A percentile compares a stretch with the other conserved stretches of the same genome.
These are phyloP conservation scores for Neurospora sp. DNA, from an alignment of 495 filamentous ascomycete species.

Conservation along the genomic window DNA sequence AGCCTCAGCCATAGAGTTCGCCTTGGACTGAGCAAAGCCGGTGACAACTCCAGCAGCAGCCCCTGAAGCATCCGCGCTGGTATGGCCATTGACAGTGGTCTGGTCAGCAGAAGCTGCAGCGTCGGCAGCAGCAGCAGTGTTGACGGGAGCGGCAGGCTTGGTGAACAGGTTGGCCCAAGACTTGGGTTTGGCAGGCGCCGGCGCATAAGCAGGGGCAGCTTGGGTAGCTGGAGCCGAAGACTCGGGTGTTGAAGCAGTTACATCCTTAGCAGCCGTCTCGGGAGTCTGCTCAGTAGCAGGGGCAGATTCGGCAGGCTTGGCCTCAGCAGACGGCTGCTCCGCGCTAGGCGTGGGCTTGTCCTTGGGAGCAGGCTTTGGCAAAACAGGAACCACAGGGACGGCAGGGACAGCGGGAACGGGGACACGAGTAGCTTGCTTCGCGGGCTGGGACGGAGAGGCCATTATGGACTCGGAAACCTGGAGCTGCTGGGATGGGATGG, in stretches of 20 bases:
- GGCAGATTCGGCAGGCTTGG: slow-evolving; percentile 12
- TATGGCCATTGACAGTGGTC: slow-evolving; percentile 9
- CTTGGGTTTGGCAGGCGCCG: slow-evolving; percentile 47
- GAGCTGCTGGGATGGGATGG: slow-evolving; percentile 45
- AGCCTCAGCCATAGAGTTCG: slow-evolving; percentile 60
- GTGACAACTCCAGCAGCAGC: slow-evolving; percentile 13
- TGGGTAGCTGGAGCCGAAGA: slow-evolving; percentile 21
- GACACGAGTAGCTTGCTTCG: slow-evolving; percentile 39
- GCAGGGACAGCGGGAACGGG: slow-evolving; percentile 56
- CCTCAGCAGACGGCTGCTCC: slow-evolving; percentile 15
- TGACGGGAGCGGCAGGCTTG: slow-evolving; percentile 33
- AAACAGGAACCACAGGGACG: slow-evolving; percentile 54
- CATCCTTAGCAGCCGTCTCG: slow-evolving; percentile 16
- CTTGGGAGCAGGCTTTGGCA: slow-evolving; percentile 44
- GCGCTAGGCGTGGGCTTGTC: slow-evolving; percentile 31
- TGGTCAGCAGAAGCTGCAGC: slow-evolving; percentile 14
- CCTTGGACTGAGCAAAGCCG: slow-evolving; percentile 44
- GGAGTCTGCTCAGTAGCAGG: slow-evolving; percentile 25
- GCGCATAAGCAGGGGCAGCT: slow-evolving; percentile 26
- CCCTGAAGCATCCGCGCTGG: slow-evolving; percentile 7
- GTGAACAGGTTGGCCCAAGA: slow-evolving; percentile 72
- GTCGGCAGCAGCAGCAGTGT: slow-evolving; percentile 15
- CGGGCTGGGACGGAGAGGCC: slow-evolving; percentile 21
- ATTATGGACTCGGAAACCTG: slow-evolving; percentile 22
- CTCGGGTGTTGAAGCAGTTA: slow-evolving; percentile 6